Base-by-base conservation (phyloP, 2,329 filamentous ascomycete species). In the Septoria petroselini region DNA sequence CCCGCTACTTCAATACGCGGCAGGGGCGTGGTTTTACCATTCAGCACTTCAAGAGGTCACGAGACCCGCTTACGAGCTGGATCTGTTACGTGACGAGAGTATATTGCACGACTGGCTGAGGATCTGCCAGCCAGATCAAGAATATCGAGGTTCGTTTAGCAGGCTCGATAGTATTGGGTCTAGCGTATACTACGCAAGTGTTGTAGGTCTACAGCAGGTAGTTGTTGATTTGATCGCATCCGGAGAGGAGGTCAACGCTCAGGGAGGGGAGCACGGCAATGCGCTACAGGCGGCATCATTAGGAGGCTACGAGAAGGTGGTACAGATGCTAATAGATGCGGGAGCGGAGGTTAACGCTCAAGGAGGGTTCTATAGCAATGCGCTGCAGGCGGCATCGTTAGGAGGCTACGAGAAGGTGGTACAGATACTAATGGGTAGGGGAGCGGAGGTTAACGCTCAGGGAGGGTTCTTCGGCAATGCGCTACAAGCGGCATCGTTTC, bases 271-370 rank as follows among this genome's bases (percentile, higher is more conserved):
- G 38, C 27, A 23, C 9, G 44, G 44, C n/a, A 40, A 35, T 19
- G 44, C 35, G 21, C 44, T 47, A 12, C 35, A 47, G 23, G 34
- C 23, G 12, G 44, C 34, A 25, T 47, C 9, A 30, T 15, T 1
- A n/a, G n/a, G 25, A 19, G 33, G 33, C 17, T 11, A 14, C 11
- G 27, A n/a, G 25, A 31, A 41, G 21, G 42, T 56, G 3, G 49
- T 60, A 19, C 49, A 53, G 35, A 14, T 54, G 17, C 58, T 61
- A 9, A n/a, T 60, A 29, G 33, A 45, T 17, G n/a, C 23, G 7
- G 58, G 53, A 14, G 55, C 53, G 11, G 27, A 60, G 30, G 54
- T 58, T 23, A 56, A 60, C 31, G 43, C 30, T 15, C 33, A 53
- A 21, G 43, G 27, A 30, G 50, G 52, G 14, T 34, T 12, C 9